phyloP scores from a whole-genome alignment of 192 early-diverging fungal genomes.

The Podila clonocystis region DNA sequence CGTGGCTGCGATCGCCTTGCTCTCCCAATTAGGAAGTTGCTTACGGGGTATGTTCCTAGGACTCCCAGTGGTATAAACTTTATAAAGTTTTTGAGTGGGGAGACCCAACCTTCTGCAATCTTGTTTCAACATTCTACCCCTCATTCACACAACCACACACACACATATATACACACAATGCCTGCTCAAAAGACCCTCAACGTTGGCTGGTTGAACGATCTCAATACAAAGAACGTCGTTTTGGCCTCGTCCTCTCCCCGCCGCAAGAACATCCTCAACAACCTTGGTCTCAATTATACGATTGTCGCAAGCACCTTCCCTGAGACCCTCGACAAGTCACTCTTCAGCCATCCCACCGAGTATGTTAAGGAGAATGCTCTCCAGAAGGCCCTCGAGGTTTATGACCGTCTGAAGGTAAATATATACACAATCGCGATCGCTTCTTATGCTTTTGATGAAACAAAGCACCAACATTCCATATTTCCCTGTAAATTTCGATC shows the following conservation, averaged over 20 bases:
- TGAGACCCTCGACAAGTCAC: slow-evolving; percentile 80
- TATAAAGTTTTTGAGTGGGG: no score
- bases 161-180: slow-evolving; percentile 8
- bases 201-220: slow-evolving; percentile 40
- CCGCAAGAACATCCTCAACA: slow-evolving; percentile 75
- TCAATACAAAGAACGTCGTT: slow-evolving; percentile 65
- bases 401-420: slow-evolving; percentile 58
- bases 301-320: slow-evolving; percentile 78
- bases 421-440: background rate
- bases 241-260: slow-evolving; percentile 86
- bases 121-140: background rate
- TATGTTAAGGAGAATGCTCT: slow-evolving; percentile 80
- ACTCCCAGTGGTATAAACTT: no score
- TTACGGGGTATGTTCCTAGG: no score
- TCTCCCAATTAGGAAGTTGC: no score
- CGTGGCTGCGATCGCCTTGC: no score
- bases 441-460: background rate
- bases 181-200: slow-evolving; percentile 28
- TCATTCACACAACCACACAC: background rate
- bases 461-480: background rate
- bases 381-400: slow-evolving; percentile 78
- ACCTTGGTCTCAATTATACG: slow-evolving; percentile 66
- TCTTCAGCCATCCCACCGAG: slow-evolving; percentile 62
- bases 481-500: slow-evolving; percentile 6
- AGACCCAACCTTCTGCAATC: no score